phyloP scores from a whole-genome alignment of 2,329 filamentous ascomycete species.

The Calonectria pauciramosa region DNA sequence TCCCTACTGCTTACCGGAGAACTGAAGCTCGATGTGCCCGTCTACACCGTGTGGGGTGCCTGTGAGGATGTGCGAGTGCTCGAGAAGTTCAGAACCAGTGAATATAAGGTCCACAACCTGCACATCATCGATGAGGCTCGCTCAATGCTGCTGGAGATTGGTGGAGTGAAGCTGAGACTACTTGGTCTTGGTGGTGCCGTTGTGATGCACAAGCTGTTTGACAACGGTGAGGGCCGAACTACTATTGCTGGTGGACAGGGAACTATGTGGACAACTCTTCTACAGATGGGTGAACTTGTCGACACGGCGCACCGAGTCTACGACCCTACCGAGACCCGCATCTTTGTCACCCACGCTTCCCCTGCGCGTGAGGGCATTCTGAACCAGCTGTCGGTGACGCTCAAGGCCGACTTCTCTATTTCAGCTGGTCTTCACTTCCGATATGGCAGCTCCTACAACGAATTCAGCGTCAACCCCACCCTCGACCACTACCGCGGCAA shows the following conservation, averaged over 20 bases:
- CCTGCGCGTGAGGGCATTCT: slow-evolving; percentile 95
- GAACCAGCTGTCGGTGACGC: slow-evolving; percentile 96
- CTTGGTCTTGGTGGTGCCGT: slow-evolving; percentile 95
- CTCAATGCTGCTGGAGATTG: slow-evolving; percentile 93
- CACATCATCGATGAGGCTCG: slow-evolving; percentile 99
- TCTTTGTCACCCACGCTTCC: slow-evolving; percentile 97
- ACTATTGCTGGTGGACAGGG: slow-evolving; percentile 98
- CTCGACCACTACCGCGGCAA: slow-evolving; percentile 99
- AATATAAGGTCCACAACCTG: slow-evolving; percentile 97
- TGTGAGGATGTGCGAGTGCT: slow-evolving; percentile 98
- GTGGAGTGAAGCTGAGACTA: slow-evolving; percentile 94
- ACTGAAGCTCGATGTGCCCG: slow-evolving; percentile 92
- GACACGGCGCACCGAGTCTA: slow-evolving; percentile 99
- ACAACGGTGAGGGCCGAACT: slow-evolving; percentile 97
- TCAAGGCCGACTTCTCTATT: slow-evolving; percentile 98
- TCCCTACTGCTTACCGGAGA: slow-evolving; percentile 89
- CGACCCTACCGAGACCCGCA: slow-evolving; percentile 95
- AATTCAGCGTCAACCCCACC: slow-evolving; percentile 98
- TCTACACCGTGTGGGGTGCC: slow-evolving; percentile 99
- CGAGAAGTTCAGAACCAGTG: slow-evolving; percentile 96
- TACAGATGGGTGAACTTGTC: slow-evolving; percentile 98
- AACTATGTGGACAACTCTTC: slow-evolving; percentile 98
- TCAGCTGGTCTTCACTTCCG: slow-evolving; percentile 98
- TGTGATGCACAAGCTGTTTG: slow-evolving; percentile 99
- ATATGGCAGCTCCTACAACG: slow-evolving; percentile 99